phyloP scores from a whole-genome alignment of 768 basidiomycete species.

The Mycena albidolilacea region DNA sequence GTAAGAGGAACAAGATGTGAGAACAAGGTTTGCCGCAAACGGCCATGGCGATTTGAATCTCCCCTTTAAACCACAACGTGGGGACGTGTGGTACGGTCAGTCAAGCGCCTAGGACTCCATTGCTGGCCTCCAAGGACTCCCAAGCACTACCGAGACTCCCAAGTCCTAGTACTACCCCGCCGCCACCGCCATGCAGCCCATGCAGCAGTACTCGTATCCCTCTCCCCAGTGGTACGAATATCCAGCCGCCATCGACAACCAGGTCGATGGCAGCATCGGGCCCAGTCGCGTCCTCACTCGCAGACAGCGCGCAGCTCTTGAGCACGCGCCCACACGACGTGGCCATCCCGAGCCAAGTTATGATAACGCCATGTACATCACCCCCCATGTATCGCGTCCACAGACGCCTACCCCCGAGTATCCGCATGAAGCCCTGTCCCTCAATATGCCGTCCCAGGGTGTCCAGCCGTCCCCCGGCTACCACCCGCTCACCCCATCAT shows the following conservation, averaged over 20 bases:
- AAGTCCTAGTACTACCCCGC: background rate
- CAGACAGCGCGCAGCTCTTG: conserved; percentile 54
- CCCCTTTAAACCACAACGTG: conserved; percentile 13
- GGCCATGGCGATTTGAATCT: conserved; percentile 12
- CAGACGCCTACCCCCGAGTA: conserved; percentile 50
- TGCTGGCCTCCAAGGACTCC: background rate
- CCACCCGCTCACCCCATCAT: conserved; percentile 61
- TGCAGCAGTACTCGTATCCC: conserved; percentile 8
- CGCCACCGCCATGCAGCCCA: background rate
- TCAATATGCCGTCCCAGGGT: conserved; percentile 46
- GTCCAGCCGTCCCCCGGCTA: conserved; percentile 58
- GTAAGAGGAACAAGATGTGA: conserved; percentile 16
- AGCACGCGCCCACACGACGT: conserved; percentile 40
- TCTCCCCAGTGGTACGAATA: background rate
- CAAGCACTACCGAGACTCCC: background rate
- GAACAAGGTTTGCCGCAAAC: conserved; percentile 23
- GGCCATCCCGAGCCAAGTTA: conserved; percentile 23
- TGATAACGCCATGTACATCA: conserved; percentile 50
- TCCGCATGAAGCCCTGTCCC: conserved; percentile 48
- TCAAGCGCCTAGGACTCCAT: background rate
- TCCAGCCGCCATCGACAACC: conserved; percentile 2
- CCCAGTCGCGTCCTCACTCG: conserved; percentile 65
- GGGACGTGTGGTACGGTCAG: background rate
- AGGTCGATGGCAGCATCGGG: conserved; percentile 62
- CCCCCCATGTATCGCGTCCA: conserved; percentile 56